Base-by-base conservation (phyloP, 2,329 filamentous ascomycete genomes). In the Cordyceps farinosa region DNA sequence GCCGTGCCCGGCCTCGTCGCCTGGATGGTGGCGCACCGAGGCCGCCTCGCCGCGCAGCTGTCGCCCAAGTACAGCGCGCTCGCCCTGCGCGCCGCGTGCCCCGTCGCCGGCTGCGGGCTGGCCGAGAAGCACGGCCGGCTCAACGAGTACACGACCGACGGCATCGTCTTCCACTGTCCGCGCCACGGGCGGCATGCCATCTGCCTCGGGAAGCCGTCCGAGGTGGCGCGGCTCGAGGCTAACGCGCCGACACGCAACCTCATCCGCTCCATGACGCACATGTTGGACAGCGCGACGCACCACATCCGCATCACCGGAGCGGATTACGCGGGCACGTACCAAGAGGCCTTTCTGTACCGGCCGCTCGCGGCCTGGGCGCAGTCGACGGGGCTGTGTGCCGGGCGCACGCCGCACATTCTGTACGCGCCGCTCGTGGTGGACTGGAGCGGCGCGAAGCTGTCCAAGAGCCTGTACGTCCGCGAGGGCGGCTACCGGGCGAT, bases 391-490 rank as follows among this genome's bases (percentile, higher is more conserved):
- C 44, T 50, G 6, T 50, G 48, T 5, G 5, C 13, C 8, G 60
- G 60, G 17, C 61, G 51, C 32, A 65, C 61, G 36, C 59, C 59
- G 10, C 59, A 65, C 52, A 61, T 63, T 47, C 32, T 57, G 9
- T 65, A 58, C 42, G 44, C 64, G 27, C 64, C 52, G 3, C 61
- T 63, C 11, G 34, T 63, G 47, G 57, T 64, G 13, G 61, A 65
- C 45, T 64, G 61, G 61, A 64, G 64, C 32, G 65, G 50, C 6
- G 50, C 65, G 29, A 63, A 64, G 61, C 65, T 63, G 8, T 66
- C 62, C 6, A 62, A 64, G 15, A 36, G n/a, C n/a, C 36, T 66
- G 1, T 64, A 64, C 36, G 50, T 61, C 36, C 42, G 57, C 30
- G 27, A 62, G n/a, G 61, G 53, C 32, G 63, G 61, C 2, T 66